Conservation (phyloP, 345 rosid species). For the Barbarea vulgaris region DNA sequence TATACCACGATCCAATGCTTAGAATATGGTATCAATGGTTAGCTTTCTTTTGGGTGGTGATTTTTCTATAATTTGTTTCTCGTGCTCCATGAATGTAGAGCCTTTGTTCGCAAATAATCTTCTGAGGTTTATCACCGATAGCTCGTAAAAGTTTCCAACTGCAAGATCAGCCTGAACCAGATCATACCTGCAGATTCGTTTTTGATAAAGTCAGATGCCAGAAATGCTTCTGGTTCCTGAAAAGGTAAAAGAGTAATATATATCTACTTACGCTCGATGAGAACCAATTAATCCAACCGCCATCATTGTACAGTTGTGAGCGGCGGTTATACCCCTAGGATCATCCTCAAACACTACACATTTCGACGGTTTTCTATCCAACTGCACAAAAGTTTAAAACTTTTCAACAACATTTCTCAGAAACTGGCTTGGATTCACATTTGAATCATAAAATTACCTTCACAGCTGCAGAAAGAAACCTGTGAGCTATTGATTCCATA, state of each 20-base stretch:
- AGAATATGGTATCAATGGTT: conserved; percentile 79
- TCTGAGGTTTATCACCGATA: conserved; percentile 87
- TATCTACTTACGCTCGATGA: conserved; percentile 74
- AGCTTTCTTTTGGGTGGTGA: conserved; percentile 83
- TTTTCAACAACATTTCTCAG: conserved; percentile 3
- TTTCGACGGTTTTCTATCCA: conserved; percentile 93
- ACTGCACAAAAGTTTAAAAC: conserved; percentile 46
- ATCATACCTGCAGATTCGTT: conserved; percentile 65
- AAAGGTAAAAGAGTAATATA: neutral
- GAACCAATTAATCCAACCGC: conserved; percentile 86
- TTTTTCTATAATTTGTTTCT: conserved; percentile 77
- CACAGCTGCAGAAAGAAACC: conserved; percentile 89
- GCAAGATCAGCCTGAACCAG: conserved; percentile 96
- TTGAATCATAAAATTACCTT: conserved; percentile 55
- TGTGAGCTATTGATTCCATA: conserved; percentile 93
- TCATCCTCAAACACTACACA: conserved; percentile 96
- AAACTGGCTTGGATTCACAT: neutral
- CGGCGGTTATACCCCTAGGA: conserved; percentile 86
- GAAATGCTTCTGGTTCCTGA: neutral
- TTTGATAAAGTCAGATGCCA: conserved; percentile 13
- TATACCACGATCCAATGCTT: conserved; percentile 25
- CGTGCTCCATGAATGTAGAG: conserved; percentile 82
- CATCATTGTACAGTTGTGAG: conserved; percentile 99
- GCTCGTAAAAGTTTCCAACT: conserved; percentile 74
- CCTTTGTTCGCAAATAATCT: conserved; percentile 92